phyloP scores from a whole-genome alignment of 106 monocot species.

The Platanthera guangdongensis region DNA sequence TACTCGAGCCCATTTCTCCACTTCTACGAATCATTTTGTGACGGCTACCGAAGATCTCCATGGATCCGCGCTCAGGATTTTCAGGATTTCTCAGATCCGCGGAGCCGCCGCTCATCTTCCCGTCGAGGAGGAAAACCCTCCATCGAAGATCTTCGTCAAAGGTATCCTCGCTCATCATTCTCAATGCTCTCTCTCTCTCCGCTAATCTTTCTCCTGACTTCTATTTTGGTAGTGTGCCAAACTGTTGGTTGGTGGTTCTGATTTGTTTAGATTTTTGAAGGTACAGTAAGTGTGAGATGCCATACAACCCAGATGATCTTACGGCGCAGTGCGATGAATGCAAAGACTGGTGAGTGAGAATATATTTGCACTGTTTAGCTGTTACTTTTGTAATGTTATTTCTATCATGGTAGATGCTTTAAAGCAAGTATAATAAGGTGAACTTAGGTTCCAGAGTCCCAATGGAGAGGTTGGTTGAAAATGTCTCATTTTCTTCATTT shows the following conservation, averaged over 20 bases:
- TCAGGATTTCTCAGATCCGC: background rate
- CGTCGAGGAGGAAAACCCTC: background rate
- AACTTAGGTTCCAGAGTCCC: background rate
- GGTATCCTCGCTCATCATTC: background rate
- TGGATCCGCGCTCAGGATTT: background rate
- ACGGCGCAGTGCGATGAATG: conserved; percentile 29
- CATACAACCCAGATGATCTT: conserved; percentile 26
- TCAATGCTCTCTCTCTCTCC: background rate
- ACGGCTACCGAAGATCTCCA: background rate
- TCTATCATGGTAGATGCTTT: background rate
- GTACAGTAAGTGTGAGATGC: conserved; percentile 33
- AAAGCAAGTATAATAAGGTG: background rate
- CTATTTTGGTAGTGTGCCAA: background rate
- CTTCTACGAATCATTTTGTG: background rate
- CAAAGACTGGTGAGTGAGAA: conserved; percentile 22
- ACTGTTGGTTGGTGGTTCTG: background rate
- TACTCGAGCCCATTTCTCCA: background rate
- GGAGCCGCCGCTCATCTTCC: background rate
- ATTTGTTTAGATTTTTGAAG: conserved; percentile 4
- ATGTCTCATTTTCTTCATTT: background rate
- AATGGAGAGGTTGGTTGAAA: background rate
- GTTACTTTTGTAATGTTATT: background rate
- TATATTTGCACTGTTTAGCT: background rate
- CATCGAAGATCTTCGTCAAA: conserved; percentile 8
- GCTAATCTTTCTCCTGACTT: background rate